Conservation (phyloP, 2,329 filamentous ascomycete genomes). For the Xylaria sp. region DNA sequence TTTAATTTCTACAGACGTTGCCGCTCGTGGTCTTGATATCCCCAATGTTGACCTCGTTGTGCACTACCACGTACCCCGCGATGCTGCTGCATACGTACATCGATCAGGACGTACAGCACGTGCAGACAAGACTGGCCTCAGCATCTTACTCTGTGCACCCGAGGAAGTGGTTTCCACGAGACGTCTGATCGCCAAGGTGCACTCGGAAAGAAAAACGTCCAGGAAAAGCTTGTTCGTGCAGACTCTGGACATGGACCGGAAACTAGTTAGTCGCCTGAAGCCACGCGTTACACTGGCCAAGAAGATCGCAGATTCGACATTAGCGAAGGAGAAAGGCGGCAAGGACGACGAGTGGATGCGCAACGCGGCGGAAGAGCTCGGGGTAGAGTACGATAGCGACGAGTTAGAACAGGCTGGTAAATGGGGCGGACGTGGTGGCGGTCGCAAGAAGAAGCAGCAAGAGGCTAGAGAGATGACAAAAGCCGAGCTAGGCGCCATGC, state of each 20-base stretch:
- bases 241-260: constrained; percentile 84
- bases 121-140: constrained; percentile 79
- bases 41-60: constrained; percentile 87
- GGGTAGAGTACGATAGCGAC: constrained; percentile 92
- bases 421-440: constrained; percentile 75
- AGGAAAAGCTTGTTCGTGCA: constrained; percentile 75
- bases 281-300: constrained; percentile 85
- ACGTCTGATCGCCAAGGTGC: constrained; percentile 87
- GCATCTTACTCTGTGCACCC: constrained; percentile 87
- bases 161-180: constrained; percentile 90
- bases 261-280: constrained; percentile 79
- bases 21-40: constrained; percentile 93
- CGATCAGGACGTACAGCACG: constrained; percentile 94
- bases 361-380: constrained; percentile 88
- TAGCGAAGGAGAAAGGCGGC: constrained; percentile 88
- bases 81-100: constrained; percentile 94
- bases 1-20: constrained; percentile 92
- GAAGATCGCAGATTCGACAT: constrained; percentile 80
- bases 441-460: constrained; percentile 79
- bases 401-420: constrained; percentile 76
- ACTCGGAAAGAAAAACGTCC: constrained; percentile 66
- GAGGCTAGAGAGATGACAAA: constrained; percentile 75
- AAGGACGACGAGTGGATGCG: constrained; percentile 88
- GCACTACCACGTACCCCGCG: constrained; percentile 93
- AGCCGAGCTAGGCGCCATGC: constrained; percentile 75